Evolutionary conservation across 768 basidiomycete species (phyloP), one percentile per base, ranked within the genome.

Genomic region (Leccinum pellstonianum): DNA sequence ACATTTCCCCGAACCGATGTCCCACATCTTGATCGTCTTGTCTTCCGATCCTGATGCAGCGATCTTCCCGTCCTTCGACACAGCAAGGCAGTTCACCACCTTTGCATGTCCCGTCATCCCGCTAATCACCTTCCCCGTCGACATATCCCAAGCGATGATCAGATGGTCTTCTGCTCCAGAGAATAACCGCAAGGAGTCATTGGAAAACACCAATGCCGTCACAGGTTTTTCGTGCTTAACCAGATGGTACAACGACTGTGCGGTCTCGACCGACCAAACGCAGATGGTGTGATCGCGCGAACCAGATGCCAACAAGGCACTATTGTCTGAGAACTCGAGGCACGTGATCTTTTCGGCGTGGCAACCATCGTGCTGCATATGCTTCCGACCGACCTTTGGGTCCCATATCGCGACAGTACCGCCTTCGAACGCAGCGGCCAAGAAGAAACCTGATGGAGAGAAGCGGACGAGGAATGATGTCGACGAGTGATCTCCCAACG

Each of bases 111-210:
- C 66, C 52, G 54, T 63, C 59, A 72, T 54, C n/a, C 59, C 60
- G 3, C 57, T 60, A 37, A 64, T 43, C 14, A 62, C 7, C 48
- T 59, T 63, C 23, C 66, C 69, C 0, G 31, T 58, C 7, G 52
- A 48, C 72, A 29, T 29, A 29, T 29, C 29, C 29, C 73, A 72
- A 19, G 69, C 27, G 19, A 68, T 64, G 37, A 70, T 29, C 6
- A 66, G 55, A 5, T 67, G 62, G 37, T 73, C 69, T 38, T 63
- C 61, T 1, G 65, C 65, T 15, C 71, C 68, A 2, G 72, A 74
- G 31, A 64, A 59, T 17, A 73, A 48, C 8, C 43, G 17, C 3
- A 29, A 43, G 0, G 68, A 67, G 38, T 71, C 63, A 12, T 48
- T 56, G 2, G 70, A 68, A 54, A 72, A 73, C 2, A 35, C 63